A percentile compares a stretch with the other conserved stretches of the same genome.
These are phyloP conservation scores for Phytopythium delawarense DNA, from an alignment of 352 stramenopile species.

Conservation along the genomic window DNA sequence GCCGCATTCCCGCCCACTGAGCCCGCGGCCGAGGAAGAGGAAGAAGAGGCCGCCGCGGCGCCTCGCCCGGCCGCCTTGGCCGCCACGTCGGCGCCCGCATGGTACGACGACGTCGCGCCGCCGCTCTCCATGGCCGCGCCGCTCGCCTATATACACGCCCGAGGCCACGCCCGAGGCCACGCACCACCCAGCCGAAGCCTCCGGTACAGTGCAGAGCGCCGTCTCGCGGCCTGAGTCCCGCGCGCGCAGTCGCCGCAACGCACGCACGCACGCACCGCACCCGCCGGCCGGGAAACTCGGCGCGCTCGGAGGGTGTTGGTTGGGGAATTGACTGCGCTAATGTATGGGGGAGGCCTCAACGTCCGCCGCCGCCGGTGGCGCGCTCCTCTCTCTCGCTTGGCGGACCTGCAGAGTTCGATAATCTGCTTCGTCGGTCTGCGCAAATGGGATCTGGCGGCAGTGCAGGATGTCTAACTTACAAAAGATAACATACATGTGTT, in stretches of 20 bases:
- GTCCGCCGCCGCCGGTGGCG: not conserved
- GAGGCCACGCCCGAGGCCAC: not conserved
- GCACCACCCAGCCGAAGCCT: too few relatives aligned
- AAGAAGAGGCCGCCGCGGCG: not conserved
- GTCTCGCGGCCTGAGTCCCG: not conserved
- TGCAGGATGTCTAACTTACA: too few relatives aligned
- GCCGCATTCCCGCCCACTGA: not conserved
- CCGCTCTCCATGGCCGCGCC: constrained; percentile 7
- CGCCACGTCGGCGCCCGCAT: constrained; percentile 17
- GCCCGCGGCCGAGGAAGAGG: not conserved
- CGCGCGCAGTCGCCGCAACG: not conserved
- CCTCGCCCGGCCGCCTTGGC: not conserved
- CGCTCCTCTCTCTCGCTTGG: not conserved
- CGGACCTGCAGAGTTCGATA: too few relatives aligned
- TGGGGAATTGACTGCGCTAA: constrained; percentile 8
- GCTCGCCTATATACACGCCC: not conserved
- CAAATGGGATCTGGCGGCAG: too few relatives aligned
- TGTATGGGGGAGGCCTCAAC: constrained; percentile 4
- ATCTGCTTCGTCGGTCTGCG: too few relatives aligned
- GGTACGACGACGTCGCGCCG: constrained; percentile 18
- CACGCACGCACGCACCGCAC: not conserved
- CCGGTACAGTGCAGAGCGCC: not conserved
- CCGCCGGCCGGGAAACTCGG: not conserved
- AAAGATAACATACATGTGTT: too few relatives aligned
- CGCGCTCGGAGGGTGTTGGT: not conserved